Percentiles rank a stretch among this genome's conserved stretches.
phyloP scores from a whole-genome alignment of 345 rosid species.

The Pugionium dolabratum region DNA sequence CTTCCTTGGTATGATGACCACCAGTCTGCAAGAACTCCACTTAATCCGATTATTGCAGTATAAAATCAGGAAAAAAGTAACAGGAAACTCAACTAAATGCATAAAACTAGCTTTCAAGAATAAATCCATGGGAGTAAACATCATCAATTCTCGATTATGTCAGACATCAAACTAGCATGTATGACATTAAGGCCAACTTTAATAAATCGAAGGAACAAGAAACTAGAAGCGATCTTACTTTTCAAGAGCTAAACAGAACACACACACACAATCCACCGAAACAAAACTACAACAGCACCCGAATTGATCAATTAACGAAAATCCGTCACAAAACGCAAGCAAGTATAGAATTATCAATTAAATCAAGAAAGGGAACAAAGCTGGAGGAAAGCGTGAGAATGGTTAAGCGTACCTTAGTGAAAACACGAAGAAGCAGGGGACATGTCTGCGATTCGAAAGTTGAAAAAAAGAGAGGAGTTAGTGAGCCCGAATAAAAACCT shows the following conservation, averaged over 20 bases:
- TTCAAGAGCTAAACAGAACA: not conserved
- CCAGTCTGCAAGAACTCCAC: constrained; percentile 55
- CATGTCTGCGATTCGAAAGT: constrained; percentile 64
- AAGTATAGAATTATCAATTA: not conserved
- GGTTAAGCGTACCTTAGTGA: constrained; percentile 72
- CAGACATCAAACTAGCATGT: constrained; percentile 3
- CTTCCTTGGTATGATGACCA: constrained; percentile 77
- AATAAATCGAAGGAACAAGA: not conserved
- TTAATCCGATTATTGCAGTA: constrained; percentile 15
- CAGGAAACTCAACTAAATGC: not conserved
- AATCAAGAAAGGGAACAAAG: not conserved
- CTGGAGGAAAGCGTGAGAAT: constrained; percentile 16
- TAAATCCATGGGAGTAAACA: not conserved
- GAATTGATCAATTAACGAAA: not conserved
- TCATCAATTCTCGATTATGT: not conserved
- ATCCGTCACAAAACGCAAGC: not conserved
- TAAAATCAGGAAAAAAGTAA: constrained; percentile 40
- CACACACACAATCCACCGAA: not conserved
- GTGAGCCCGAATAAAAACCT: not conserved
- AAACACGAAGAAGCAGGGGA: constrained; percentile 88
- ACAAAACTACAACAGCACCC: not conserved
- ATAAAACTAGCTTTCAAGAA: not conserved
- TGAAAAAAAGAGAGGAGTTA: not conserved
- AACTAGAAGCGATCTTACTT: not conserved
- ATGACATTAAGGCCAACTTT: not conserved